Base-by-base conservation (phyloP, 2,329 filamentous ascomycete species). In the Trichoderma afroharzianum region DNA sequence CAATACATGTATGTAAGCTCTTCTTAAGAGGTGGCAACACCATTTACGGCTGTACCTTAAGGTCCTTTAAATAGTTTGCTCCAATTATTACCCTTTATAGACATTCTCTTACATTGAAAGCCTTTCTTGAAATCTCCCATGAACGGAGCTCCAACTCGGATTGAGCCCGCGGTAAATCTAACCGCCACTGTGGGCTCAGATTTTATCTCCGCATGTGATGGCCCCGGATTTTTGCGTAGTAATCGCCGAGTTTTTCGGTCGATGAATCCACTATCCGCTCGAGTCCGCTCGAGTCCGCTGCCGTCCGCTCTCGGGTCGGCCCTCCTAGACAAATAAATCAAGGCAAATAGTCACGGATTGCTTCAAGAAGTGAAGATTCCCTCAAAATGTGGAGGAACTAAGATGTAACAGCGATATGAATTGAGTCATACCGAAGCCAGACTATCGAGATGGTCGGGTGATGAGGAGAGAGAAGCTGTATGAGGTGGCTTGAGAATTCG, bases 401-500 rank as follows among this genome's bases (percentile, higher is more conserved):
- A 50, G 24, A 33, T 36, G 26, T 9, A 43, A 24, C 18, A 4
- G 28, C 28, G 9, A 4, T 21, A 6, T 24, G 18, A 32, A 32
- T 53, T 69, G 57, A 69, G 57, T 69, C 67, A 69, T 62, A 62
- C 57, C 57, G 28, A 59, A 14, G 58, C 47, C 36, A 30, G 5
- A 30, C 30, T 15, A n/a, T 61, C 5, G 26, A 67, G 36, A 61
- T 68, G 28, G 43, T 61, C 26, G n/a, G n/a, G 36, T n/a, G 26
- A 61, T 50, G 57, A 26, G 18, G 15, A 50, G 39, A 68, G 2
- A 21, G 12, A 32, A 6, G 53, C 2, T 57, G 21, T 36, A 24
- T 11, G 9, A n/a, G 26, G 30, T 69, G 57, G 57, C 67, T 69
- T 50, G 67, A 62, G 8, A 14, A 4, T 36, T n/a, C 8, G 53